phyloP scores from a whole-genome alignment of 352 stramenopile species.

The Globisporangium spinosum region DNA sequence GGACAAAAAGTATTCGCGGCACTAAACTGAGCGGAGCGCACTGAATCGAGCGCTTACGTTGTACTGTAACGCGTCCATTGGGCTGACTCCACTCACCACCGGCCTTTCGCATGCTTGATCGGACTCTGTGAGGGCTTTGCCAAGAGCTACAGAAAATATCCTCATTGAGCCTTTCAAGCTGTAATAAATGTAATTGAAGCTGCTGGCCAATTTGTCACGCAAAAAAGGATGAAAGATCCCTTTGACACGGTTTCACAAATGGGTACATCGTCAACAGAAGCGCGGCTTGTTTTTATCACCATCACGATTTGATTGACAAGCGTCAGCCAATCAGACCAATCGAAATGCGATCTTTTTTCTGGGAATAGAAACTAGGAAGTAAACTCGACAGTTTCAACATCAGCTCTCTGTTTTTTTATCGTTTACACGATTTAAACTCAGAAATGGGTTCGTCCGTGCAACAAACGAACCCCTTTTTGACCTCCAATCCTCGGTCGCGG shows the following conservation, averaged over 20 bases:
- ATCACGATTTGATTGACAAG: slow-evolving; percentile 5
- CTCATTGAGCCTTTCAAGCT: too few relatives aligned
- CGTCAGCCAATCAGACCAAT: background rate
- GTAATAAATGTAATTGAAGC: background rate
- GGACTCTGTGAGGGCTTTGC: too few relatives aligned
- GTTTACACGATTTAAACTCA: too few relatives aligned
- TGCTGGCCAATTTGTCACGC: background rate
- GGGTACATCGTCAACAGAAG: slow-evolving; percentile 1
- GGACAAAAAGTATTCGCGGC: background rate
- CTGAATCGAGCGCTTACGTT: background rate
- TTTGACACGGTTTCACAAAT: slow-evolving; percentile 1
- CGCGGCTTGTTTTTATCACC: background rate
- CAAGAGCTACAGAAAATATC: too few relatives aligned
- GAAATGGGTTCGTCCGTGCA: too few relatives aligned
- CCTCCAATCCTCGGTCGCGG: background rate
- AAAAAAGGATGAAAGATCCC: background rate
- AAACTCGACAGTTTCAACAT: background rate
- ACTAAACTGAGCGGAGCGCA: background rate
- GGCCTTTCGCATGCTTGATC: too few relatives aligned
- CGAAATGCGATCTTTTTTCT: slow-evolving; percentile 5
- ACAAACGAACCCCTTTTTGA: background rate
- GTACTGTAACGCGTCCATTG: too few relatives aligned
- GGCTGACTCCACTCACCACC: too few relatives aligned
- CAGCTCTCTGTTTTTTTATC: background rate
- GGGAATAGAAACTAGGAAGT: background rate